Evolutionary conservation across 2,329 filamentous ascomycete species (phyloP).

Genomic region (Oidium heveae): DNA sequence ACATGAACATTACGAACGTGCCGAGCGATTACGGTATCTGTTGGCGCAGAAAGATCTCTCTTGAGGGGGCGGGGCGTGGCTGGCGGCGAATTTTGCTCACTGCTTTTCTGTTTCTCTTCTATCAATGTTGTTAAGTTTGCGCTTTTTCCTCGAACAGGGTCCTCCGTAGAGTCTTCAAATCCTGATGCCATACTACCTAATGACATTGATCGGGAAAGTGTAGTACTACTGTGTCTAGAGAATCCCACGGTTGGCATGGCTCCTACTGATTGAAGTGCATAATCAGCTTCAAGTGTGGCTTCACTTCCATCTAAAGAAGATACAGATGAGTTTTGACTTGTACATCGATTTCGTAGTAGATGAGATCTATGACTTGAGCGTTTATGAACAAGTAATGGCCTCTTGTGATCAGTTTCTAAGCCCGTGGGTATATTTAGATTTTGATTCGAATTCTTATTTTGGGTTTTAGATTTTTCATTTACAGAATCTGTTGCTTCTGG

Average conservation of each 20-base stretch:
- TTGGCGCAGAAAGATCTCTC: conserved; percentile 35
- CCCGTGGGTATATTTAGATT: conserved; percentile 17
- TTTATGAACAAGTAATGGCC: conserved; percentile 16
- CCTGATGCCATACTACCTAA: conserved; percentile 76
- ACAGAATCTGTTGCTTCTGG: neutral
- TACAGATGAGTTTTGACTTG: conserved; percentile 32
- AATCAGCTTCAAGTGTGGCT: conserved; percentile 50
- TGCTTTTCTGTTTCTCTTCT: conserved; percentile 24
- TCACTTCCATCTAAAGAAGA: conserved; percentile 44
- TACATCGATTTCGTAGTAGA: conserved; percentile 27
- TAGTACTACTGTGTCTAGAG: conserved; percentile 24
- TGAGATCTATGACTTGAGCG: conserved; percentile 25
- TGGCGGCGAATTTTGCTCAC: conserved; percentile 23
- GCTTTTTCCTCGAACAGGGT: conserved; percentile 16
- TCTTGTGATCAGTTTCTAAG: conserved; percentile 22
- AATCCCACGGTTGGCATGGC: conserved; percentile 32
- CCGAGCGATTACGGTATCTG: conserved; percentile 69
- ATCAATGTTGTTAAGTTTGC: conserved; percentile 28
- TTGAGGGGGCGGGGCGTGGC: conserved; percentile 46
- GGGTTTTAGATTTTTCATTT: neutral
- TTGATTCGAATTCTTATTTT: conserved; percentile 6
- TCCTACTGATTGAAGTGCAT: conserved; percentile 59
- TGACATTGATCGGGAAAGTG: conserved; percentile 54
- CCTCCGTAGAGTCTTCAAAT: conserved; percentile 23
- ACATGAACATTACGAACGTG: conserved; percentile 80